Percentiles rank a stretch among this genome's conserved stretches.
phyloP scores from a whole-genome alignment of 345 rosid species.

The Aethionema arabicum region DNA sequence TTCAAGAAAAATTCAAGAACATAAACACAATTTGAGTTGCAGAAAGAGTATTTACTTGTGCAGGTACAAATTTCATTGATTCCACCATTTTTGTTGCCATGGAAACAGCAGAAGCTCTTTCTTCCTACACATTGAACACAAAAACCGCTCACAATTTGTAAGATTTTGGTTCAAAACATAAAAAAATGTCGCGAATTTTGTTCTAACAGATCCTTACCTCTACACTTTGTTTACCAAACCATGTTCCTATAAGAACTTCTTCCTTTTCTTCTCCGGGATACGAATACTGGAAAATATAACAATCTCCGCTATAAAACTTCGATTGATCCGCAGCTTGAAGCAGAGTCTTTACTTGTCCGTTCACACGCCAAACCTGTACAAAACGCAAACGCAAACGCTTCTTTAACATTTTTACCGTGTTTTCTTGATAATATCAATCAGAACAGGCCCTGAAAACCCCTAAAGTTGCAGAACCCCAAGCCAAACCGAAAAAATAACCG shows the following conservation, averaged over 20 bases:
- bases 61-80: slow-evolving; percentile 77
- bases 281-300: slow-evolving; percentile 91
- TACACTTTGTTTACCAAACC: slow-evolving; percentile 88
- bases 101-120: slow-evolving; percentile 74
- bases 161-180: slow-evolving; percentile 1
- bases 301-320: slow-evolving; percentile 85
- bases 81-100: slow-evolving; percentile 87
- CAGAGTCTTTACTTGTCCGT: slow-evolving; percentile 68
- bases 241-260: slow-evolving; percentile 84
- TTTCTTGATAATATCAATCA: background rate
- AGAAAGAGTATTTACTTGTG: slow-evolving; percentile 56
- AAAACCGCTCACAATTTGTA: slow-evolving; percentile 3
- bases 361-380: slow-evolving; percentile 87
- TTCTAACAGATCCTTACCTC: slow-evolving; percentile 51
- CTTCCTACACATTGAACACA: slow-evolving; percentile 53
- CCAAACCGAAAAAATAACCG: no score
- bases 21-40: background rate
- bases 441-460: no score
- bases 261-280: slow-evolving; percentile 94
- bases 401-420: background rate
- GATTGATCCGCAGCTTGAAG: slow-evolving; percentile 85
- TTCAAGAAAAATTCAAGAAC: slow-evolving; percentile 4
- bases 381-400: background rate
- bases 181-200: background rate
- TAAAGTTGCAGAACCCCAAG: no score